phyloP scores from a whole-genome alignment of 2,329 filamentous ascomycete species.

The Paramyrothecium sp. region DNA sequence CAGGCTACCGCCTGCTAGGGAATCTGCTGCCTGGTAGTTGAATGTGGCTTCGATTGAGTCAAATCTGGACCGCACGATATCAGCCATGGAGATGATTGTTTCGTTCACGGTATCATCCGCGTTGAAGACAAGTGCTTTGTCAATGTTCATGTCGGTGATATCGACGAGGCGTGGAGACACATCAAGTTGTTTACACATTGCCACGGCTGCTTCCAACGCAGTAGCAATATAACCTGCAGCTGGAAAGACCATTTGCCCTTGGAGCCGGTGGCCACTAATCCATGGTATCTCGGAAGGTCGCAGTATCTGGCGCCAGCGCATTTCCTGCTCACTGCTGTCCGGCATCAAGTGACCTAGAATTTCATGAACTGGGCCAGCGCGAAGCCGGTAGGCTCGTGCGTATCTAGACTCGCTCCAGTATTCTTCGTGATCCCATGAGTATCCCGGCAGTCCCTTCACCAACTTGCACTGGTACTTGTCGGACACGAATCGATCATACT shows the following conservation, averaged over 20 bases:
- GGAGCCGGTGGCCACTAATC: slow-evolving; percentile 31
- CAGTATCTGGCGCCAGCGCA: slow-evolving; percentile 14
- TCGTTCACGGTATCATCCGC: neutral
- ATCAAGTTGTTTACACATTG: neutral
- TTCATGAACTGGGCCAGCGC: neutral
- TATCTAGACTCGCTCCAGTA: neutral
- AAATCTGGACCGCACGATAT: neutral
- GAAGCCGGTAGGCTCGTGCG: neutral
- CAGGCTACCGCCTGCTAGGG: too few relatives aligned
- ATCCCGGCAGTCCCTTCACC: neutral
- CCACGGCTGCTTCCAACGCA: slow-evolving; percentile 21
- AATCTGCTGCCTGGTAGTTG: neutral
- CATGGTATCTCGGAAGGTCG: slow-evolving; percentile 23
- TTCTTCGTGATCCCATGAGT: neutral
- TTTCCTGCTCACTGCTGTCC: neutral
- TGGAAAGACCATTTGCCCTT: slow-evolving; percentile 33
- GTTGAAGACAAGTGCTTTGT: neutral
- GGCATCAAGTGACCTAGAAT: neutral
- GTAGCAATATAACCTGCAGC: slow-evolving; percentile 31
- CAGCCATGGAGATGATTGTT: neutral
- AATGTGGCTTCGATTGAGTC: neutral
- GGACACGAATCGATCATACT: neutral
- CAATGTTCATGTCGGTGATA: neutral
- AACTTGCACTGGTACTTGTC: neutral
- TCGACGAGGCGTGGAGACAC: neutral